phyloP scores from a whole-genome alignment of 2,329 filamentous ascomycete genomes.

The Colletotrichum acutatum region DNA sequence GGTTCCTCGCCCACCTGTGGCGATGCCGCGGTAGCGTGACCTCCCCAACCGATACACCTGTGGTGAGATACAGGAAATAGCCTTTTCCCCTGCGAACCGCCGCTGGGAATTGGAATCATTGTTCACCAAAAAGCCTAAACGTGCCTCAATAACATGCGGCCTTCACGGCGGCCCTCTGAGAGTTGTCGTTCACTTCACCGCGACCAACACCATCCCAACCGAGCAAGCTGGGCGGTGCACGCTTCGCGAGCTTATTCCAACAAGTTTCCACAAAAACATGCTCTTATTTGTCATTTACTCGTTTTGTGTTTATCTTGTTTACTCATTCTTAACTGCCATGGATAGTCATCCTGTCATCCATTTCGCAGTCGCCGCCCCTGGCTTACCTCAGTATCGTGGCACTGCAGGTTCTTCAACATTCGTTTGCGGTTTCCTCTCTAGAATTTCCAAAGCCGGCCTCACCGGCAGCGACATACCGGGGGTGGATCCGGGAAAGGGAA shows the following conservation, averaged over 20 bases:
- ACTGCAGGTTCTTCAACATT: background rate
- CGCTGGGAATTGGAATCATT: background rate
- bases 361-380: background rate
- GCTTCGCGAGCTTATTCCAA: background rate
- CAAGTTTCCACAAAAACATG: background rate
- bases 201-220: background rate
- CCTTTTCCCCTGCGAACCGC: background rate
- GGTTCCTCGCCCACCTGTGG: slow-evolving; percentile 25
- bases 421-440: background rate
- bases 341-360: background rate
- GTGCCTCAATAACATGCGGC: background rate
- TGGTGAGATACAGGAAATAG: too few species aligned
- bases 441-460: background rate
- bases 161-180: too few species aligned
- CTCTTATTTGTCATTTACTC: background rate
- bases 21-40: background rate
- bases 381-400: background rate
- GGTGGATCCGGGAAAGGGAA: background rate
- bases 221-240: slow-evolving; percentile 9
- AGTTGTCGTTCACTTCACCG: background rate
- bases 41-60: background rate
- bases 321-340: too few species aligned
- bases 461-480: slow-evolving; percentile 9
- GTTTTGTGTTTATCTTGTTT: background rate
- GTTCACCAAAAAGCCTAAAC: background rate